phyloP scores from a whole-genome alignment of 1,139 yeast species.

The Pichia norvegensis region DNA sequence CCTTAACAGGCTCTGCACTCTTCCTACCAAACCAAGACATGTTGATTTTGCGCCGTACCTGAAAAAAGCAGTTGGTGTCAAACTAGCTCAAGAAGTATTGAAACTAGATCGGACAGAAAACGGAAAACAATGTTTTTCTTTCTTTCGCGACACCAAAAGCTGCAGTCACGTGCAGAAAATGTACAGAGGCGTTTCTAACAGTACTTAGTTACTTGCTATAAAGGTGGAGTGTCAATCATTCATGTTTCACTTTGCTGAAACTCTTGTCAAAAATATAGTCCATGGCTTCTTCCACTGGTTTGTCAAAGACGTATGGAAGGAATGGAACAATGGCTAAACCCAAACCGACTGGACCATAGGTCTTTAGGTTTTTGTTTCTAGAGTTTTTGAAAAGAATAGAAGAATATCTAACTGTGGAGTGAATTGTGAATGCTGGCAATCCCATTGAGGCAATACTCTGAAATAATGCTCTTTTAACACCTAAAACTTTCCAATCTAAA shows the following conservation, averaged over 20 bases:
- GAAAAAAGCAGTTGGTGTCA: not conserved
- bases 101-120: not conserved
- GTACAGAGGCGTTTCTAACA: not conserved
- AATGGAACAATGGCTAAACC: slow-evolving; percentile 76
- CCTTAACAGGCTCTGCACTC: slow-evolving; percentile 14
- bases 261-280: slow-evolving; percentile 48
- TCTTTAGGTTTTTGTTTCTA: slow-evolving; percentile 1
- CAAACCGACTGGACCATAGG: slow-evolving; percentile 61
- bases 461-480: slow-evolving; percentile 64
- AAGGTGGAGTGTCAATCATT: not conserved
- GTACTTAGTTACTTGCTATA: not conserved
- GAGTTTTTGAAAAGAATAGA: slow-evolving; percentile 9
- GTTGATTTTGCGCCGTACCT: not conserved
- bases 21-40: slow-evolving; percentile 26
- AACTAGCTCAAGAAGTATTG: not conserved
- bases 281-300: slow-evolving; percentile 68
- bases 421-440: slow-evolving; percentile 80
- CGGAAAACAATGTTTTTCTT: too few relatives aligned
- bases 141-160: too few relatives aligned
- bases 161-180: too few relatives aligned
- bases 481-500: slow-evolving; percentile 58
- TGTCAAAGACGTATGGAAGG: slow-evolving; percentile 72
- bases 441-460: slow-evolving; percentile 84
- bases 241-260: not conserved
- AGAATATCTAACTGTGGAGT: slow-evolving; percentile 59